Evolutionary conservation across 169 alveolate species (phyloP).

Genomic region (Besnoitia besnoiti): DNA sequence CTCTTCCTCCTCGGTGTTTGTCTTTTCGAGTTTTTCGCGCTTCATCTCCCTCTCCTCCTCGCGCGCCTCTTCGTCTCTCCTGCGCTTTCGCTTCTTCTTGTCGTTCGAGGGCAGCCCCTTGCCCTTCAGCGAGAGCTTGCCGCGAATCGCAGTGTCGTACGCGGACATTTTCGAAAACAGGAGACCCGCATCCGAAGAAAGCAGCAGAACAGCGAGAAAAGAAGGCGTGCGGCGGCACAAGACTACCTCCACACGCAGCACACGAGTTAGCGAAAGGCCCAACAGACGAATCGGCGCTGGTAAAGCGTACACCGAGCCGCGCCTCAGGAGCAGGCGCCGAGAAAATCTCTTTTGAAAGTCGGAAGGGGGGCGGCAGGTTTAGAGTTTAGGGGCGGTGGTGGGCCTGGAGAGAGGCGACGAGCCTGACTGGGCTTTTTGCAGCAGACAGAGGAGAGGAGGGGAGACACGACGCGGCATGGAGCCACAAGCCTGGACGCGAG

Average conservation of each 20-base stretch:
- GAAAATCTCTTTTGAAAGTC: too few relatives aligned
- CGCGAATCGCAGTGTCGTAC: slow-evolving; percentile 46
- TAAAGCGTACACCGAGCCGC: too few relatives aligned
- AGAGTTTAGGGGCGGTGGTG: neutral
- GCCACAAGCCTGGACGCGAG: too few relatives aligned
- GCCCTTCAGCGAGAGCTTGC: slow-evolving; percentile 42
- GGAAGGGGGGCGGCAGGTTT: too few relatives aligned
- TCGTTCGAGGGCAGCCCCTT: slow-evolving; percentile 19
- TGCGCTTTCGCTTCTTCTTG: slow-evolving; percentile 26
- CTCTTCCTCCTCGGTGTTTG: neutral
- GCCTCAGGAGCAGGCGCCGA: too few relatives aligned
- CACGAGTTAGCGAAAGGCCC: too few relatives aligned
- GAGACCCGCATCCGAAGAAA: neutral
- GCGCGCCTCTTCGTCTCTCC: neutral
- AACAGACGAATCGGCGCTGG: too few relatives aligned
- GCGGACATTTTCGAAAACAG: slow-evolving; percentile 22
- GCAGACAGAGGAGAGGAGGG: too few relatives aligned
- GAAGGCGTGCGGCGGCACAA: too few relatives aligned
- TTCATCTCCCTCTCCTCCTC: neutral
- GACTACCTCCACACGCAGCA: too few relatives aligned
- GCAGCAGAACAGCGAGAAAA: neutral
- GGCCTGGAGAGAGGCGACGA: neutral
- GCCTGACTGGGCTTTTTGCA: too few relatives aligned
- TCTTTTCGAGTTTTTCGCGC: neutral
- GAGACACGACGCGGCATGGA: too few relatives aligned